Base-by-base conservation (phyloP, 768 basidiomycete species). In the Leccinum aurantiacum region DNA sequence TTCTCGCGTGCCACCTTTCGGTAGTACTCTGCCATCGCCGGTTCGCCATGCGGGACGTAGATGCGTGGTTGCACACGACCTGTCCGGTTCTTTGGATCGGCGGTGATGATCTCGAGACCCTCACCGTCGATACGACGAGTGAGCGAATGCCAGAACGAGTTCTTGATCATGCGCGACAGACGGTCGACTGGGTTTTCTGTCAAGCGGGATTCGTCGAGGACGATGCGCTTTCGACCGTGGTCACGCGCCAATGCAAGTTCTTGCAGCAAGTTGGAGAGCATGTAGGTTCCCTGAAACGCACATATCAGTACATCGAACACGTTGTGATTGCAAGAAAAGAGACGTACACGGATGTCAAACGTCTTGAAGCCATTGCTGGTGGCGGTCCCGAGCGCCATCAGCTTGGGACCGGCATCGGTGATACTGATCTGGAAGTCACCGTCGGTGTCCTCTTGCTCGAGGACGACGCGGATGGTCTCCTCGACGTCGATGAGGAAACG, bases 231-330 rank as follows among this genome's bases (percentile, higher is more conserved):
- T 58, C 95, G 82, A 63, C 90, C 89, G 75, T 96, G 95, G 71
- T 98, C 96, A 9, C 93, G 87, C 6, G 97, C 96, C 22, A 98
- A 85, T 3, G 96, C 96, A 51, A 99, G 88, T 73, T 99, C 96
- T 79, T 99, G 96, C n/a, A 99, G 82, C 25, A 99, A 84, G 75
- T 98, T 98, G 13, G 96, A 98, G 50, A 99, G 81, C 96, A 98
- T 98, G 76, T 98, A 99, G n/a, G 91, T 98, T 46, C 97, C 96
- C 90, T 95, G 70, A 15, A 67, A 61, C 14, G 63, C 25, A 54
- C 48, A 25, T 54, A 27, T 63, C 55, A 65, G 59, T 53, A 62
- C 35, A 37, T 58, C 60, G 17, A 48, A 57, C 22, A 37, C 17
- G 60, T 15, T 22, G 48, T 19, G 29, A 59, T 25, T 29, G 29